Base-by-base conservation (phyloP, 169 alveolate genomes). In the Plasmodium coatneyi region DNA sequence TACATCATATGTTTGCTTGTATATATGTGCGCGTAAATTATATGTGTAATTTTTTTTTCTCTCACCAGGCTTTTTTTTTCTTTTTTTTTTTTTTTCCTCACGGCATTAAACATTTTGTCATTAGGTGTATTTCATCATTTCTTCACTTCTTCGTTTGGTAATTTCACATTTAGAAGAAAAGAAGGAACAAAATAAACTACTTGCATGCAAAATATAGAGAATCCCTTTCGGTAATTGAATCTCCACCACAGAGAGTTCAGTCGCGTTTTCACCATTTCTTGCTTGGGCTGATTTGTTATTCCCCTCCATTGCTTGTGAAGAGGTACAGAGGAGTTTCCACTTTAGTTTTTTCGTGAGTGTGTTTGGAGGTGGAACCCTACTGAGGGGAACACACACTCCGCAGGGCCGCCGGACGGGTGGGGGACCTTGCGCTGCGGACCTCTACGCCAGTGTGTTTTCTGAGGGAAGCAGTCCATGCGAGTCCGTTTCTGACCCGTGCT, bases 161-260 rank as follows among this genome's bases (percentile, higher is more conserved):
- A 66, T 22, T 25, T 66, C 36, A 66, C 76, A 22, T 66, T 25
- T 25, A 66, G 76, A 66, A 22, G 36, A 66, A 60, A 60, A 60
- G 32, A 60, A 28, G 76, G 7, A 66, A 66, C 76, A 66, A 66
- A 22, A 28, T 10, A 66, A 66, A 22, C 36, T 66, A 66, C 76
- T 66, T 66, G 76, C 76, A 66, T 66, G 76, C 76, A 66, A 66
- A 66, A 66, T 66, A 66, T 66, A 66, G 76, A 66, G 36, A 66
- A 66, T 16, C n/a, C 76, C 76, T 9, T 60, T 66, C 12, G 76
- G 36, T 22, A 66, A 66, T 25, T 66, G 5, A 66, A 66, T 9
- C 36, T 12, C 5, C n/a, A 2, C 76, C 76, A 22, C 32, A 66
- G n/a, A 66, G 76, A 9, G 39, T 66, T 66, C 76, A 66, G 4